Evolutionary conservation across 352 stramenopile species (phyloP).

Genomic region (Blastocystis sp.): DNA sequence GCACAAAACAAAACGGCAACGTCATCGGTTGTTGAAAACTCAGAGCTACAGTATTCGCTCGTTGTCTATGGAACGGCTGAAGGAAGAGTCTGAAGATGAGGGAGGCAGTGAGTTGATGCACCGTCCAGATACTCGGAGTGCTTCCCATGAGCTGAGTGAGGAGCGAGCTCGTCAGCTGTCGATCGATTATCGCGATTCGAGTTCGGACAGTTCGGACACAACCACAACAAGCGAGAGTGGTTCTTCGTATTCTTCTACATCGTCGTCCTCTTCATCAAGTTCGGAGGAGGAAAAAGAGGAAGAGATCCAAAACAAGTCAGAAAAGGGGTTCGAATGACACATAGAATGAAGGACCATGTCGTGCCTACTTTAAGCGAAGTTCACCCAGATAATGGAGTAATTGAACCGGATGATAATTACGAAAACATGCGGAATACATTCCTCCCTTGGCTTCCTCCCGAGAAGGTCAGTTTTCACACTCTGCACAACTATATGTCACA

Average conservation of each 20-base stretch:
- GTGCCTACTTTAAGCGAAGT: conserved; percentile 32
- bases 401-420: conserved; percentile 25
- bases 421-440: neutral
- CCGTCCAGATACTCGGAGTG: neutral
- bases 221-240: neutral
- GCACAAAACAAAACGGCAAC: conserved; percentile 62
- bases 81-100: neutral
- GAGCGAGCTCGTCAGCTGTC: neutral
- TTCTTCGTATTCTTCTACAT: neutral
- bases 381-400: conserved; percentile 33
- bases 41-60: neutral
- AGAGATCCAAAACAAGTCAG: neutral
- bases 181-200: neutral
- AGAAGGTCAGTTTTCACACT: neutral
- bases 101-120: neutral
- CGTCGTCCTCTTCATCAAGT: conserved; percentile 13
- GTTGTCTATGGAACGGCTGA: neutral
- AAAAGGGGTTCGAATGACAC: neutral
- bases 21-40: neutral
- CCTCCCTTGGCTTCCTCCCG: neutral
- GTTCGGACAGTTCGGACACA: neutral
- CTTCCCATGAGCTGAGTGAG: neutral
- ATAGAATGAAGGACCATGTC: conserved; percentile 1
- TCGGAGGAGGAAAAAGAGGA: neutral
- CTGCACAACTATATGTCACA: conserved; percentile 10